These are phyloP conservation scores for Pseudoscleropodium purum DNA, from an alignment of 225 moss, liverwort and hornwort genomes.

Conservation along the genomic window DNA sequence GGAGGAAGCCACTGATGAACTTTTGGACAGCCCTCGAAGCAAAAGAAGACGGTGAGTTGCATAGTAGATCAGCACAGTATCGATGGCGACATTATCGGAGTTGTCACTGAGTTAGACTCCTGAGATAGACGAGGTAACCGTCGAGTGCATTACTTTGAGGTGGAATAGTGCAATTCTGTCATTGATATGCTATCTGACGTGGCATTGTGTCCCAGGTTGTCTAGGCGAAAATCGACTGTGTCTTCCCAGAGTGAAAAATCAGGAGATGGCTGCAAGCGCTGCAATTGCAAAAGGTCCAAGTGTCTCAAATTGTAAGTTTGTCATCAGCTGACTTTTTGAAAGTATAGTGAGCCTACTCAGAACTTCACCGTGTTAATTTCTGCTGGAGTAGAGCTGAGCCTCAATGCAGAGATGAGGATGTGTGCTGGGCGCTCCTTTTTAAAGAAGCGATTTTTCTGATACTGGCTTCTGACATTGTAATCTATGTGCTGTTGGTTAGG, in stretches of 20 bases:
- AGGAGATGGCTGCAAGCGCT: slow-evolving; percentile 87
- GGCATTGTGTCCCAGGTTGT: slow-evolving; percentile 6
- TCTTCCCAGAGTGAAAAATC: slow-evolving; percentile 62
- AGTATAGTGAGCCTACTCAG: not conserved
- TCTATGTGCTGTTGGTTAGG: slow-evolving; percentile 24
- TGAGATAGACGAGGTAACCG: not conserved
- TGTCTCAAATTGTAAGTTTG: slow-evolving; percentile 81
- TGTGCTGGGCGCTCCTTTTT: not conserved
- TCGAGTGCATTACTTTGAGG: not conserved
- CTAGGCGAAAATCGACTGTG: slow-evolving; percentile 63
- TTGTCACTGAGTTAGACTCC: not conserved
- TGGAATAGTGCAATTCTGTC: not conserved
- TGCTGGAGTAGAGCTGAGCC: not conserved
- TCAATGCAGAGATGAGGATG: not conserved
- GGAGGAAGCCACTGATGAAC: slow-evolving; percentile 50
- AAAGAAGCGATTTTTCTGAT: not conserved
- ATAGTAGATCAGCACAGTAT: not conserved
- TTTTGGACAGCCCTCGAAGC: slow-evolving; percentile 65
- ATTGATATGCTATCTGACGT: not conserved
- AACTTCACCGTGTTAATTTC: not conserved
- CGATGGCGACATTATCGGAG: not conserved
- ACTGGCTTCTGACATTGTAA: not conserved
- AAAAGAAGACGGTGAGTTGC: slow-evolving; percentile 50
- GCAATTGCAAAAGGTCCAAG: slow-evolving; percentile 98
- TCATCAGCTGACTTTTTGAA: not conserved